Conservation (phyloP, 441 rosid genomes). For the Jatropha multifida region DNA sequence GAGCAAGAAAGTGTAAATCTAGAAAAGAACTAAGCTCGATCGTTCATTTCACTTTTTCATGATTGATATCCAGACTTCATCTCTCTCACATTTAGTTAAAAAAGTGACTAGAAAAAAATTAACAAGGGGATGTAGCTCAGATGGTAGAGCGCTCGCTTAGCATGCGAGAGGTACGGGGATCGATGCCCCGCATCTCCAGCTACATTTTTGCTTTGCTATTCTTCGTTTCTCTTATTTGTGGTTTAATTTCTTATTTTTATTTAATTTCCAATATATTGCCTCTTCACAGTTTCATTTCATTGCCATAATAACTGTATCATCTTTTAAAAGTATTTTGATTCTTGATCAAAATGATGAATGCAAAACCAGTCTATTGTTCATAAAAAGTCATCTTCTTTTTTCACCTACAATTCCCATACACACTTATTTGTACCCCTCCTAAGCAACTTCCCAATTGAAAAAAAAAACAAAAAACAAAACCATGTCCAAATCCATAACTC, state of each 20-base stretch:
- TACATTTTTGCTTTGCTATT: no score
- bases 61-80: no score
- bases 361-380: background rate
- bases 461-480: background rate
- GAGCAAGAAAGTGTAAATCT: no score
- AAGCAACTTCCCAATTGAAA: background rate
- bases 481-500: background rate
- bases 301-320: no score
- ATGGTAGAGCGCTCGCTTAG: conserved; percentile 99
- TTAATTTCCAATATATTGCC: no score
- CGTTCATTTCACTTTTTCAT: no score
- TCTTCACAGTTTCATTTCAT: no score
- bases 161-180: conserved; percentile 96
- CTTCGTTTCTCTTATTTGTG: background rate
- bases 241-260: background rate
- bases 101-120: no score
- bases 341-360: background rate
- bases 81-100: no score
- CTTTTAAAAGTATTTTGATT: no score
- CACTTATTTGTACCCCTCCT: background rate
- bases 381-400: background rate
- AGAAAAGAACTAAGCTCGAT: no score
- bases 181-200: conserved; percentile 59
- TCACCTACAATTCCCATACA: background rate
- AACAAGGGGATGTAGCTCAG: conserved; percentile 89